Evolutionary conservation across 108 stramenopile species (phyloP).

Genomic region (Cyclotella sp.): DNA sequence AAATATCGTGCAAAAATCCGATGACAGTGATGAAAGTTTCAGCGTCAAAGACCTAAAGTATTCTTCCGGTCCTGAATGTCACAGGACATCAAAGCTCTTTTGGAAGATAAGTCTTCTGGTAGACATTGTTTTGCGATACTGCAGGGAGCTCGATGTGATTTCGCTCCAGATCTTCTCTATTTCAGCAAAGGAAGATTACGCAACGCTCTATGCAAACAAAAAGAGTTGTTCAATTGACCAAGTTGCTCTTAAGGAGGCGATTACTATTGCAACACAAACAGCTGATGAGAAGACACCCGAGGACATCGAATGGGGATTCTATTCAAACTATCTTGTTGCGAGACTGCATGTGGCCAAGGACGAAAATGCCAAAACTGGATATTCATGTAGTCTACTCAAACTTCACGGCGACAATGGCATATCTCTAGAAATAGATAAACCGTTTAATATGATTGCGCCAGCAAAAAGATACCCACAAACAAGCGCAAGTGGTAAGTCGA

Average conservation of each 20-base stretch:
- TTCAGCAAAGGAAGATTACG: constrained; percentile 29
- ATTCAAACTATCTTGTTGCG: constrained; percentile 31
- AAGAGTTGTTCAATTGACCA: constrained; percentile 32
- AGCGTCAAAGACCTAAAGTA: constrained; percentile 26
- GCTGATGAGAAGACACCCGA: constrained; percentile 18
- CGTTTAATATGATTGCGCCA: constrained; percentile 29
- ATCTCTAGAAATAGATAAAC: constrained; percentile 30
- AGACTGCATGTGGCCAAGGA: constrained; percentile 28
- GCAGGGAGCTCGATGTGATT: constrained; percentile 31
- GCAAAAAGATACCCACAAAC: constrained; percentile 3
- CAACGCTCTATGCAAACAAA: constrained; percentile 40
- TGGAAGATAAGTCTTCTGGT: constrained; percentile 45
- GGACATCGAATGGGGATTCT: constrained; percentile 20
- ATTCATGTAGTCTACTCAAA: constrained; percentile 21
- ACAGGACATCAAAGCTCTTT: constrained; percentile 44
- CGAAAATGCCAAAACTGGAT: background rate
- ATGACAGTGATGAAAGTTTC: constrained; percentile 15
- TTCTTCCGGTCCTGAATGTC: constrained; percentile 22
- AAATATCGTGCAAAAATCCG: background rate
- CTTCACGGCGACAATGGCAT: constrained; percentile 23
- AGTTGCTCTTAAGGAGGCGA: constrained; percentile 23
- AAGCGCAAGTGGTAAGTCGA: constrained; percentile 9
- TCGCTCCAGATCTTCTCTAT: constrained; percentile 43
- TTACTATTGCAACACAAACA: constrained; percentile 22
- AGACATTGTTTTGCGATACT: constrained; percentile 39